These are phyloP conservation scores for Galerina sulciceps DNA, from an alignment of 768 basidiomycete genomes.

Conservation along the genomic window DNA sequence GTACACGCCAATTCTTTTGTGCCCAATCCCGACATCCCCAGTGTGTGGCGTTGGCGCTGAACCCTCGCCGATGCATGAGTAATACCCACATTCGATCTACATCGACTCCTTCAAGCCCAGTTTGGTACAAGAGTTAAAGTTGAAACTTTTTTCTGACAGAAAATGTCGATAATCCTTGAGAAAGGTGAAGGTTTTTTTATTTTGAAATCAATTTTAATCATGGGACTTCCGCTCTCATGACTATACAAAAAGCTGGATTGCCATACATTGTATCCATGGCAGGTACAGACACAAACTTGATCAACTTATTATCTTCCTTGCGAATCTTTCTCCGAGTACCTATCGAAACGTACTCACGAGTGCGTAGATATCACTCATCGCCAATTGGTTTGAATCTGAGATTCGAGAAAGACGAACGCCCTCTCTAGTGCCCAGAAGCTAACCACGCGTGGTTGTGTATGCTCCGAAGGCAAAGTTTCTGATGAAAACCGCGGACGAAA, in stretches of 20 bases:
- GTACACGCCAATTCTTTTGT: not conserved
- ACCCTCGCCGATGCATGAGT: not conserved
- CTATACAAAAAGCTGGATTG: too few species aligned
- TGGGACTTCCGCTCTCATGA: too few species aligned
- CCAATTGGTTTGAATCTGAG: not conserved
- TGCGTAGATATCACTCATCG: not conserved
- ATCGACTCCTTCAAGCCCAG: not conserved
- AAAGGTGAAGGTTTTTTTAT: too few species aligned
- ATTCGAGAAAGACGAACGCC: not conserved
- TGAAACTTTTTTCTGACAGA: too few species aligned
- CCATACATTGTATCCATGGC: not conserved
- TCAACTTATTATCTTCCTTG: not conserved
- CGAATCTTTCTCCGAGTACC: not conserved
- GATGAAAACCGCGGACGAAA: conserved; percentile 22
- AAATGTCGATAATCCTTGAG: too few species aligned
- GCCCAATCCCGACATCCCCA: not conserved
- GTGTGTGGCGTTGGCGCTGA: conserved; percentile 2
- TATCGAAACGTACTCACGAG: not conserved
- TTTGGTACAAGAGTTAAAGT: too few species aligned
- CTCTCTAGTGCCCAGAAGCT: not conserved
- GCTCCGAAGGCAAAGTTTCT: conserved; percentile 11
- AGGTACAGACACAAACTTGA: conserved; percentile 1
- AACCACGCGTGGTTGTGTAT: not conserved
- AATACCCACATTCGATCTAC: not conserved
- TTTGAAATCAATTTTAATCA: too few species aligned